Evolutionary conservation across 2,329 filamentous ascomycete genomes (phyloP).

Genomic region (Dichotomopilus funicola): DNA sequence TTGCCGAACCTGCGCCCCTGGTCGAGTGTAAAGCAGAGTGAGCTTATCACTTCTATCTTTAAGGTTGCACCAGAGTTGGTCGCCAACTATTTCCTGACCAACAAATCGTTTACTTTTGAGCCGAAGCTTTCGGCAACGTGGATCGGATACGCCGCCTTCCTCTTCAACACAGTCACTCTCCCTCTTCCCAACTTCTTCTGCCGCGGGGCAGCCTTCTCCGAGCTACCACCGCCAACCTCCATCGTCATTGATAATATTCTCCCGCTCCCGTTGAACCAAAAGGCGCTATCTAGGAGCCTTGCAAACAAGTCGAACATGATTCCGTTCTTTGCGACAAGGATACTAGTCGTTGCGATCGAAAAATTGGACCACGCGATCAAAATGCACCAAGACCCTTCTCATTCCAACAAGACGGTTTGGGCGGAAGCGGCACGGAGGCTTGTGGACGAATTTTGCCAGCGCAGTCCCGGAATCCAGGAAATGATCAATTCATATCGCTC

Average conservation of each 20-base stretch:
- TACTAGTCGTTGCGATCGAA: conserved; percentile 70
- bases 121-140: conserved; percentile 89
- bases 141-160: conserved; percentile 86
- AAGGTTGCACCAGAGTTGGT: conserved; percentile 76
- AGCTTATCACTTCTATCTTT: conserved; percentile 77
- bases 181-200: conserved; percentile 69
- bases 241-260: conserved; percentile 81
- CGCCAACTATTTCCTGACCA: conserved; percentile 77
- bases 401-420: conserved; percentile 50
- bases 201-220: conserved; percentile 53
- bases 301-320: conserved; percentile 72
- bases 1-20: conserved; percentile 75
- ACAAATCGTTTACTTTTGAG: conserved; percentile 76
- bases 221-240: conserved; percentile 68
- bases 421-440: conserved; percentile 60
- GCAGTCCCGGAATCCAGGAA: conserved; percentile 77
- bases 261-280: conserved; percentile 73
- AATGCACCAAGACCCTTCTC: conserved; percentile 48
- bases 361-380: conserved; percentile 64
- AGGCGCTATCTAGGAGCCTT: conserved; percentile 71
- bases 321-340: conserved; percentile 74
- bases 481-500: conserved; percentile 67
- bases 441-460: conserved; percentile 65
- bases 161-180: conserved; percentile 74
- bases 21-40: conserved; percentile 71